These are phyloP conservation scores for Diophrys sp. DNA, from an alignment of 73 alveolate genomes.

Conservation along the genomic window DNA sequence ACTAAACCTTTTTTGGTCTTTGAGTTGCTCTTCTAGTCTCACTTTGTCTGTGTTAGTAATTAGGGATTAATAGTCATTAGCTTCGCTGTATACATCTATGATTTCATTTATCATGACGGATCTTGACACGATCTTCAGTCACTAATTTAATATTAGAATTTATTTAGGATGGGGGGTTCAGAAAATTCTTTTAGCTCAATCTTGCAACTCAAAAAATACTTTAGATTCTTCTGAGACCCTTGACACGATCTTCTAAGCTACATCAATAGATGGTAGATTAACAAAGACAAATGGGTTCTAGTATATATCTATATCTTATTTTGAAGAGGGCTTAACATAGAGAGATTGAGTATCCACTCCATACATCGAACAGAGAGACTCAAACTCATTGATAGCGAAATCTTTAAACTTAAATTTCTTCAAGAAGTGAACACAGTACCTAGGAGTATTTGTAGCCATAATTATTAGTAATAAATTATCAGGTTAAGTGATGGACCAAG, in stretches of 20 bases:
- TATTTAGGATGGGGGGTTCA: background rate
- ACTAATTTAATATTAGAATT: background rate
- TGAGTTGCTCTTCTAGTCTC: constrained; percentile 9
- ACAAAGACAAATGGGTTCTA: constrained; percentile 60
- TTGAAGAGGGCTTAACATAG: background rate
- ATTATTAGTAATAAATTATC: no score
- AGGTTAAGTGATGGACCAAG: no score
- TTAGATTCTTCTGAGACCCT: background rate
- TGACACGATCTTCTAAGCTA: constrained; percentile 5
- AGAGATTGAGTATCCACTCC: constrained; percentile 19
- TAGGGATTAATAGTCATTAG: constrained; percentile 22
- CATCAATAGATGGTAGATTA: constrained; percentile 41
- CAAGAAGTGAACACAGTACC: constrained; percentile 7
- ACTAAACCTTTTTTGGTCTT: constrained; percentile 50
- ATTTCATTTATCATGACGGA: constrained; percentile 52
- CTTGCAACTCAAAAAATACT: background rate
- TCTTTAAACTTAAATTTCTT: constrained; percentile 28
- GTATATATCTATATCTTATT: constrained; percentile 11
- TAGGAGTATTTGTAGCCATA: background rate
- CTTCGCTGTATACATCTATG: constrained; percentile 31
- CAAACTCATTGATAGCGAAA: constrained; percentile 49
- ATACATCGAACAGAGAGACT: constrained; percentile 32
- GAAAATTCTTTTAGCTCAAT: background rate
- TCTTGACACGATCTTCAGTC: constrained; percentile 37
- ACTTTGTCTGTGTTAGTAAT: constrained; percentile 24